Evolutionary conservation across 2,329 filamentous ascomycete species (phyloP), one percentile per base, ranked within the genome.

Genomic region (Camillea tinctor): DNA sequence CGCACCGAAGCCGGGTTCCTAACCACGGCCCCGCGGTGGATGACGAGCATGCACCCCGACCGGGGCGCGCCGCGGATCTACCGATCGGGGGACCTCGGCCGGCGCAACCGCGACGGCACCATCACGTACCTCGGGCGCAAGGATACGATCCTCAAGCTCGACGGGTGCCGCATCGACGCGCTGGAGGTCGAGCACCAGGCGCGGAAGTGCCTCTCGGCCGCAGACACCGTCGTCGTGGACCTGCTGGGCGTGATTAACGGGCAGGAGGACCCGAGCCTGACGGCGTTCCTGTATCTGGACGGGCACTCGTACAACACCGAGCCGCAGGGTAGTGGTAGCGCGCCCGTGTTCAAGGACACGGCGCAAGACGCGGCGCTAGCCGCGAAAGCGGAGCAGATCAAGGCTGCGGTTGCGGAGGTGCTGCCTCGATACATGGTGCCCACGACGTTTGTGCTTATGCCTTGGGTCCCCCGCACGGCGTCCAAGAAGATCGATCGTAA

Each of bases 401-500:
- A 55, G 22, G 52, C 55, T 15, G 55, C 52, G 8, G 63, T 65
- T 19, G 61, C 59, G 50, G 49, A 57, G 56, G 60, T 59, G 23
- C 63, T 65, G 26, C 61, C 61, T 2, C 57, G 62, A 13, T 64
- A 64, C 48, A 65, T 65, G 63, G 61, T 65, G 49, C 63, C 63
- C 3, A 65, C 59, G 15, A 62, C 7, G 26, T 65, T 64, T 22
- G 59, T 65, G 9, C 60, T 65, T 40, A 65, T 64, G 59, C 59
- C 63, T 22, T 64, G 59, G 61, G n/a, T 65, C 8, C 61, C 60
- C 1, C 53, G 58, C 5, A 65, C 63, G 5, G 60, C 59, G 13
- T 64, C 58, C 7, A 64, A 65, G 22, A 64, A 65, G 55, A 58
- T 65, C 4, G 63, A 64, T 20, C 54, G 61, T 8, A 65, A 65